These are phyloP conservation scores for Cladosporium colombiae DNA, from an alignment of 2,329 filamentous ascomycete genomes.

Conservation along the genomic window DNA sequence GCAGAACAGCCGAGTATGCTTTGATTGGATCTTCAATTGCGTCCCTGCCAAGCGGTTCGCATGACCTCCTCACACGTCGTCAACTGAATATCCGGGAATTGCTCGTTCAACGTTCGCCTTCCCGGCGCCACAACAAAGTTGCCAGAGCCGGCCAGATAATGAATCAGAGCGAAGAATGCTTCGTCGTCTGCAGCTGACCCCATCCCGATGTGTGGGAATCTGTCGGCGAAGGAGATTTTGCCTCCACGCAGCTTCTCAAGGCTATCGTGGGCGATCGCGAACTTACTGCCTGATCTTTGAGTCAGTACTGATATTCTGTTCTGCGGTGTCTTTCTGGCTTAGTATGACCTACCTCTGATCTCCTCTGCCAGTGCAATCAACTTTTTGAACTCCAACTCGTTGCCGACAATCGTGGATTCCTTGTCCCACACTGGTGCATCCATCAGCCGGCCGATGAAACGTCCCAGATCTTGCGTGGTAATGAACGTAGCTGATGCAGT, in stretches of 20 bases:
- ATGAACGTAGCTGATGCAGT: constrained; percentile 3
- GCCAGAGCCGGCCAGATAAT: neutral
- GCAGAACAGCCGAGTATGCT: neutral
- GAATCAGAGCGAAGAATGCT: constrained; percentile 5
- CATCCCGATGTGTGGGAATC: neutral
- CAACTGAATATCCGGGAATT: neutral
- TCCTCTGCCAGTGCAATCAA: neutral
- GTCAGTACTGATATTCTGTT: neutral
- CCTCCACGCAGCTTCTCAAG: constrained; percentile 4
- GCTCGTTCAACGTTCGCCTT: neutral
- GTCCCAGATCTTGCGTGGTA: constrained; percentile 8
- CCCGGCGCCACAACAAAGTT: neutral
- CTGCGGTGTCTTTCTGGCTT: neutral
- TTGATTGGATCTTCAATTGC: neutral
- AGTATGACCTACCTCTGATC: neutral
- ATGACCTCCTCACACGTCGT: constrained; percentile 4
- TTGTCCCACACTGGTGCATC: constrained; percentile 2
- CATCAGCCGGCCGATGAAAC: neutral
- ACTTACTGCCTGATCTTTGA: neutral
- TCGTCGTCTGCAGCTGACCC: neutral
- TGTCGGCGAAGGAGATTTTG: constrained; percentile 11
- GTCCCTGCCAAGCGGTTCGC: neutral
- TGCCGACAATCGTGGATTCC: neutral
- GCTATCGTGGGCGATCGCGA: neutral
- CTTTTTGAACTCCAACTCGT: neutral